Evolutionary conservation across 2,329 filamentous ascomycete genomes (phyloP), one percentile per base, ranked within the genome.

Genomic region (Colletotrichum tabaci): DNA sequence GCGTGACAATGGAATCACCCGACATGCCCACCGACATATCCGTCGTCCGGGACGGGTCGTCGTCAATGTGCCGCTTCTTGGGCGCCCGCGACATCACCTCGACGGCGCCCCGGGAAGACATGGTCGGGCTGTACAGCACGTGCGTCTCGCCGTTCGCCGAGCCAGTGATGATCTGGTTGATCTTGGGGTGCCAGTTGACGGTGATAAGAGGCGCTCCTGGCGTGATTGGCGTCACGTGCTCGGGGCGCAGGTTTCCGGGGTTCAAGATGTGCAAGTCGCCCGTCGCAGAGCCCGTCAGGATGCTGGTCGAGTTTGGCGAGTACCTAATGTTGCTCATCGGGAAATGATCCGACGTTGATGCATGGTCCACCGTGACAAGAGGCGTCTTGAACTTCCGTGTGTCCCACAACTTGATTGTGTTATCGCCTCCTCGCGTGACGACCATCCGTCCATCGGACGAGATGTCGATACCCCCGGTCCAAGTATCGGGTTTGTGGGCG

Each of bases 371-470:
- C 1, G 91, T 93, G 58, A 94, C 94, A 16, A 99, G 88, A 4
- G 96, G 94, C 68, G 92, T 87, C 80, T 96, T 98, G 86, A 99
- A 97, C 79, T 98, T 98, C 70, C 96, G 91, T 3, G 92, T 97
- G 80, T 99, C 96, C 96, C 96, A 99, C 2, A 98, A 87, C 83
- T 98, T 98, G 82, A 99, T 96, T 2, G 93, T 88, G 79, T 97
- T 91, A 81, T 99, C 96, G 61, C 95, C 96, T 66, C 96, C 96
- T 75, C 95, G 88, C 1, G 95, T 98, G 9, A 98, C 92, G 3
- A 98, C 90, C 84, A 98, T 92, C 70, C 96, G 90, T 12, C 96
- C 96, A 80, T 98, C 96, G 0, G 91, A 86, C 75, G 96, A 98
- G 76, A 99, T 93, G 77, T 97, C 95, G 53, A 99, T 84, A 4